Base-by-base conservation (phyloP, 345 rosid species). In the Corymbia maculata region DNA sequence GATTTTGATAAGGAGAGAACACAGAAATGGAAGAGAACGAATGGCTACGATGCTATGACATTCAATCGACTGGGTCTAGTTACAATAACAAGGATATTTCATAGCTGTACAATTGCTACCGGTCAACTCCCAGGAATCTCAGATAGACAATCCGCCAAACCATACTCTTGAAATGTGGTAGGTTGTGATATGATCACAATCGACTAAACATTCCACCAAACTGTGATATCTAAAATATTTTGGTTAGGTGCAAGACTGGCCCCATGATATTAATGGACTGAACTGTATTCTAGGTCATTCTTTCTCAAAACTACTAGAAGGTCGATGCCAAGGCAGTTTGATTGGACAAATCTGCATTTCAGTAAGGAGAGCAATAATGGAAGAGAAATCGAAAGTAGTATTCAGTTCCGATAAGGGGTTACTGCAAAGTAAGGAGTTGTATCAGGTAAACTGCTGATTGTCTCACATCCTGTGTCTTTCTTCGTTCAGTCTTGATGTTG, bases 341-440 rank as follows among this genome's bases (percentile, higher is more conserved):
- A 64, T n/a, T 64, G 17, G 30, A 64, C 70, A 64, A 30, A 13
- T n/a, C 36, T 64, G 79, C 51, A 42, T 59, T 86, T 8, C 42
- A 30, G 36, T 30, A 79, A 49, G 86, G 36, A 85, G 86, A 44
- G 90, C 79, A 85, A 91, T 86, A 50, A 87, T 57, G 8, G 44
- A 45, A 28, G 51, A 89, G 86, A 79, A 26, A 51, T 16, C 30
- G 57, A 79, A 86, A 82, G 92, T 89, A 89, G 94, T 95, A 17
- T 89, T 94, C 13, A 49, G 64, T 22, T 85, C 86, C 49, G 2
- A n/a, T 5, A 85, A 85, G 6, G 86, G 64, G 22, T 42, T 85
- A 70, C 86, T 95, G 89, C 92, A 89, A 87, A 94, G 93, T 88
- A 91, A 92, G 87, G 95, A 92, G 64, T 80, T 96, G 70, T 93